A percentile compares a stretch with the other conserved stretches of the same genome.
Evolutionary conservation across 2,329 filamentous ascomycete species (phyloP).

Genomic region (Microdochium trichocladiopsis): DNA sequence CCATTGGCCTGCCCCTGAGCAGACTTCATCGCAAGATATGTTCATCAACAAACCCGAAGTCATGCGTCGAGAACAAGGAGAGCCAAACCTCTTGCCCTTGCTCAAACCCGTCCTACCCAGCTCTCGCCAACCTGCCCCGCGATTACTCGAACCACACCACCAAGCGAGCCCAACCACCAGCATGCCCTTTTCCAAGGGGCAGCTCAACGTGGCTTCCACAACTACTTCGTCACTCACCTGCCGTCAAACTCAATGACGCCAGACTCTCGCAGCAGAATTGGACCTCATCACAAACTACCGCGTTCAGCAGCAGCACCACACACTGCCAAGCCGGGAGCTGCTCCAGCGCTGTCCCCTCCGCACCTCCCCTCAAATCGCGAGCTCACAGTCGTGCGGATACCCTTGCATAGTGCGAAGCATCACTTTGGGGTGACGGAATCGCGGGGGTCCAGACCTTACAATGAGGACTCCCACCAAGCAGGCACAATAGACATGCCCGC

Average conservation of each 20-base stretch:
- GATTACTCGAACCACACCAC: not conserved
- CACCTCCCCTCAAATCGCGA: conserved; percentile 60
- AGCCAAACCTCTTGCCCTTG: not conserved
- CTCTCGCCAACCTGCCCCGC: conserved; percentile 6
- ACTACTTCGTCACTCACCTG: conserved; percentile 95
- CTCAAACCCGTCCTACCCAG: not conserved
- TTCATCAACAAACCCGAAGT: conserved; percentile 12
- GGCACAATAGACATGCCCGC: conserved; percentile 90
- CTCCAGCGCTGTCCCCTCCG: conserved; percentile 51
- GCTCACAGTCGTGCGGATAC: conserved; percentile 90
- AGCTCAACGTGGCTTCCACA: conserved; percentile 62
- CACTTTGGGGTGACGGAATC: conserved; percentile 81
- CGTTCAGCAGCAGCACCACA: conserved; percentile 80
- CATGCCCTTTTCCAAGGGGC: conserved; percentile 3
- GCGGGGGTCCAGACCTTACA: conserved; percentile 77
- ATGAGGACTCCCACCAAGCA: conserved; percentile 91
- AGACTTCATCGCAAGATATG: conserved; percentile 25
- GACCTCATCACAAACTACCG: conserved; percentile 77
- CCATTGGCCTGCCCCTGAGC: not conserved
- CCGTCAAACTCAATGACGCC: conserved; percentile 90
- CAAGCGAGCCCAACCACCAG: conserved; percentile 2
- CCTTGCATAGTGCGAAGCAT: conserved; percentile 87
- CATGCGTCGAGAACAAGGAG: conserved; percentile 5
- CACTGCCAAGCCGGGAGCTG: conserved; percentile 43
- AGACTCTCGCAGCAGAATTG: conserved; percentile 59